Percentiles rank a stretch among this genome's conserved stretches.
phyloP scores from a whole-genome alignment of 495 filamentous ascomycete genomes.

The Annulohypoxylon stygium region DNA sequence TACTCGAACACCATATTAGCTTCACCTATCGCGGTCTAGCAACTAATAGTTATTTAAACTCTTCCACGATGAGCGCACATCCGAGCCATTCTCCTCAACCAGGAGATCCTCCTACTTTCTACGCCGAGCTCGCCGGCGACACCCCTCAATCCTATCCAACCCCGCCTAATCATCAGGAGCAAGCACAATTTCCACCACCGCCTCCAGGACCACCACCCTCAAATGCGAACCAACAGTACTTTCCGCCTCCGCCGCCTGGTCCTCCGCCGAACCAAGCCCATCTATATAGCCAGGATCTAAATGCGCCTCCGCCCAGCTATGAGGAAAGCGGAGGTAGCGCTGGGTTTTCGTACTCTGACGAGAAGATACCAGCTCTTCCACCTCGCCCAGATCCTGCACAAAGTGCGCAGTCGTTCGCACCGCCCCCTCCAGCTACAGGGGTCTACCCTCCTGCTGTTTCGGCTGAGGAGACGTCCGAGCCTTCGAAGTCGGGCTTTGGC shows the following conservation, averaged over 20 bases:
- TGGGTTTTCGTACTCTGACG: conserved; percentile 25
- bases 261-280: conserved; percentile 25
- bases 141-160: conserved; percentile 23
- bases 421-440: conserved; percentile 28
- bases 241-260: conserved; percentile 34
- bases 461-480: background rate
- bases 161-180: conserved; percentile 17
- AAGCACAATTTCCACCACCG: conserved; percentile 26
- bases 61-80: conserved; percentile 37
- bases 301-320: conserved; percentile 35
- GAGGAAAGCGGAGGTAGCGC: conserved; percentile 6
- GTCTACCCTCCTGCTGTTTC: background rate
- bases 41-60: background rate
- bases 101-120: conserved; percentile 36
- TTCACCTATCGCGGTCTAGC: background rate
- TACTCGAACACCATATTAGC: background rate
- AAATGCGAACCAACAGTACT: conserved; percentile 26
- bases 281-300: background rate
- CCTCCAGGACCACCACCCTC: conserved; percentile 35
- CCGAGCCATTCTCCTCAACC: conserved; percentile 34
- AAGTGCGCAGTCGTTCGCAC: conserved; percentile 10
- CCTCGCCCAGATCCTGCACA: conserved; percentile 28
- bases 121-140: conserved; percentile 33
- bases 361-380: conserved; percentile 36
- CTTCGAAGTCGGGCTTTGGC: conserved; percentile 43